Base-by-base conservation (phyloP, 805 yeast genomes). In the Schwanniomyces yamadae region DNA sequence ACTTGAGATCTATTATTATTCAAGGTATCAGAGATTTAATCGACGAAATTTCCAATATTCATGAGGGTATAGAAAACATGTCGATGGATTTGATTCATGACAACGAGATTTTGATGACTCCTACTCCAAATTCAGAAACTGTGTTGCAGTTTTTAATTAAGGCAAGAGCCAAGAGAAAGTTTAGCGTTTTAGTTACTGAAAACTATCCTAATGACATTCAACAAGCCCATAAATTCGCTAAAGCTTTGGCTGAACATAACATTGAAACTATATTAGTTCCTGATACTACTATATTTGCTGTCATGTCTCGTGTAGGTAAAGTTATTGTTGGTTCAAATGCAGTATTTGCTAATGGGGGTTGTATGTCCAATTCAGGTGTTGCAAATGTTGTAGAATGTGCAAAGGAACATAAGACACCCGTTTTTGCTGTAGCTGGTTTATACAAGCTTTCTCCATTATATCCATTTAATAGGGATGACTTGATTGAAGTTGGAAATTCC, bases 281-380 rank as follows among this genome's bases (percentile, higher is more conserved):
- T 1, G 99, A 93, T 56, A 76, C 95, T 4, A 84, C 95, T 17
- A 89, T 84, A 0, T 88, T 83, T 61, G 97, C 99, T 0, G 88
- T 93, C 31, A 93, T 93, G 98, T 85, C 96, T 24, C 73, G 96
- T 46, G 98, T 93, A 4, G 96, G 97, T 28, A 95, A 95, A 59
- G 99, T 93, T 20, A 79, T 93, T 40, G 77, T 95, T 36, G 97
- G 98, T 24, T 84, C 98, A 4, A 77, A 85, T 42, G 80, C 96
- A 0, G 97, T 93, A 4, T 84, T 93, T 57, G 95, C 95, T 35
- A 93, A 93, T 55, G 99, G 99, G 41, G 97, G 98, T 8, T 84
- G 95, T 46, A 77, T 88, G 32, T 79, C 95, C 2, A 78, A 84
- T 17, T 79, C 95, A 1, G 99, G 99, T 35, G 95, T 86, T 19